Base-by-base conservation (phyloP, 495 filamentous ascomycete species). In the Penicillium antarcticum region DNA sequence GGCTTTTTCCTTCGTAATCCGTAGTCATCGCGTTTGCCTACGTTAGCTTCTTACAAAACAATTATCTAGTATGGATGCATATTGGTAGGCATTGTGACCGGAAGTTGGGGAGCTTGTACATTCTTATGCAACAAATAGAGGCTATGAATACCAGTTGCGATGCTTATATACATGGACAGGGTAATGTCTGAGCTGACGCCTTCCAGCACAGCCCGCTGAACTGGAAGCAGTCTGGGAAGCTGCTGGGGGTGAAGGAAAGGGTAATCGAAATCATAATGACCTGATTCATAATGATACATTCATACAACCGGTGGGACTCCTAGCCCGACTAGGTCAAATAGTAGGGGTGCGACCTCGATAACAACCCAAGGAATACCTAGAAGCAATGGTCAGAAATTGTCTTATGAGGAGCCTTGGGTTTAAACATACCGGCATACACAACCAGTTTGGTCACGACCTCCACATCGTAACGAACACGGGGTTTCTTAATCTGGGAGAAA, bases 381-480 rank as follows among this genome's bases (percentile, higher is more conserved):
- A 40, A 17, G 17, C n/a, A 9, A 38, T 17, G 10, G 13, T 55
- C 24, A 60, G 50, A 38, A 24, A 18, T 19, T 43, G 13, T 34
- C 14, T 16, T 14, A 35, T 14, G 12, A 41, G 43, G 32, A 48
- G 10, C 42, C 5, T 29, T 14, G n/a, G 23, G 2, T 9, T 37
- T 32, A 23, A 2, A 73, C 81, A 55, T 74, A 95, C 92, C 94
- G 51, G 85, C 78, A 77, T 98, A 98, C 35, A 98, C 91, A 60
- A 98, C 87, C 45, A 98, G 73, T 71, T 96, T 97, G 14, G 94
- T 97, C 36, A 97, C 83, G 17, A 98, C 92, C 65, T 98, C 94
- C 8, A 97, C 92, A 72, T 98, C 94, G 63, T 98, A 98, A 55
- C 91, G 79, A 24, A 96, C 91, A 45, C 94, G 83, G 16, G 94